These are phyloP conservation scores for Asterophora lycoperdoides DNA, from an alignment of 768 basidiomycete genomes.

Conservation along the genomic window DNA sequence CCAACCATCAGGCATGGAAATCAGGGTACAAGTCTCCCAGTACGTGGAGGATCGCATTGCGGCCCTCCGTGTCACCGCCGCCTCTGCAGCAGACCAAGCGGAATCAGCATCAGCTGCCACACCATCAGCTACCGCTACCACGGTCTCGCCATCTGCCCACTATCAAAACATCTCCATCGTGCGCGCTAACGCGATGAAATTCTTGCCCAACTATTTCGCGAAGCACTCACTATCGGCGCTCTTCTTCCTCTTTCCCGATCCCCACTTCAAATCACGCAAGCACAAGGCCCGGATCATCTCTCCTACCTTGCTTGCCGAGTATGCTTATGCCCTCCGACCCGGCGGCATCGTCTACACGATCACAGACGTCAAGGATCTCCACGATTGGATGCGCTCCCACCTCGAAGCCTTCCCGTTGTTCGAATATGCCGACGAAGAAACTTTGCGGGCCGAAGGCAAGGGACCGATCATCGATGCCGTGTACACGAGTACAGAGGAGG, in stretches of 20 bases:
- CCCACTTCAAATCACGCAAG: slow-evolving; percentile 96
- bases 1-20: slow-evolving; percentile 80
- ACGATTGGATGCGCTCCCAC: slow-evolving; percentile 93
- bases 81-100: slow-evolving; percentile 31
- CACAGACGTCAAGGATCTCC: slow-evolving; percentile 92
- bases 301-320: slow-evolving; percentile 94
- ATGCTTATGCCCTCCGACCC: slow-evolving; percentile 86
- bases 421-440: slow-evolving; percentile 69
- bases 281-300: slow-evolving; percentile 99
- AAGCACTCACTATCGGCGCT: slow-evolving; percentile 88
- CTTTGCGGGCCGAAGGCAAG: slow-evolving; percentile 70
- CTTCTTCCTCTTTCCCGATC: slow-evolving; percentile 98
- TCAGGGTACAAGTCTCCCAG: slow-evolving; percentile 92
- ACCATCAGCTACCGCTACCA: slow-evolving; percentile 7
- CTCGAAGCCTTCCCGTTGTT: slow-evolving; percentile 87
- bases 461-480: slow-evolving; percentile 80
- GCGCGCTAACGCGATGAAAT: slow-evolving; percentile 98
- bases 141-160: slow-evolving; percentile 30
- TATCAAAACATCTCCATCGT: slow-evolving; percentile 92
- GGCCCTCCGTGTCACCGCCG: slow-evolving; percentile 75
- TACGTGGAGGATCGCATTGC: slow-evolving; percentile 93
- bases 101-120: slow-evolving; percentile 6
- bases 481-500: slow-evolving; percentile 88
- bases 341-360: slow-evolving; percentile 98
- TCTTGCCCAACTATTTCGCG: slow-evolving; percentile 91